Conservation (phyloP, 345 rosid genomes). For the Arabis hirsuta region DNA sequence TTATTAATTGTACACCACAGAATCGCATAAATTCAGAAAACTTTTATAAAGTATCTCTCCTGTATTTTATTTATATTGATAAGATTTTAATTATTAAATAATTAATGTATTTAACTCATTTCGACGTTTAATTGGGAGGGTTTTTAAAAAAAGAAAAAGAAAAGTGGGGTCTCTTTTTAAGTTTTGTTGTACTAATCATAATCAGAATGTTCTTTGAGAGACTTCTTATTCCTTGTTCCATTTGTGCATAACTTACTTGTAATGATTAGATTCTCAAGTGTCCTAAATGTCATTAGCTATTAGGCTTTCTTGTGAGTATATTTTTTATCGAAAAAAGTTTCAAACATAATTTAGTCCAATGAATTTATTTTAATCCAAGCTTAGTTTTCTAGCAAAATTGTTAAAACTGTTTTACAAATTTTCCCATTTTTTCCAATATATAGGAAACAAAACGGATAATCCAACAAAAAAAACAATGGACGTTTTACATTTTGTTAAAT, state of each 20-base stretch:
- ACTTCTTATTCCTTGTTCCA: constrained; percentile 40
- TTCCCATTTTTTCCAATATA: too few species aligned
- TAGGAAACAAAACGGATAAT: not conserved
- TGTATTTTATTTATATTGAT: not conserved
- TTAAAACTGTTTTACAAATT: not conserved
- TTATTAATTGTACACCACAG: constrained; percentile 14
- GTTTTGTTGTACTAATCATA: constrained; percentile 42
- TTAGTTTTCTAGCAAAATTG: not conserved
- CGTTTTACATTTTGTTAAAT: not conserved
- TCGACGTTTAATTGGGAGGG: constrained; percentile 30
- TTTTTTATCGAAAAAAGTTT: not conserved
- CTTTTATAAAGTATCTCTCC: constrained; percentile 35
- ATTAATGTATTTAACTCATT: constrained; percentile 19
- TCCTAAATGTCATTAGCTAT: constrained; percentile 33
- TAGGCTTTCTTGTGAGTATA: constrained; percentile 19
- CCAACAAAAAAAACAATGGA: not conserved
- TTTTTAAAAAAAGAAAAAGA: constrained; percentile 2
- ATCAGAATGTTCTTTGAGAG: constrained; percentile 46
- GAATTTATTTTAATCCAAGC: not conserved
- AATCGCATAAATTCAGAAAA: constrained; percentile 31
- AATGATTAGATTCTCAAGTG: constrained; percentile 40
- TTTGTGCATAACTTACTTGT: constrained; percentile 28
- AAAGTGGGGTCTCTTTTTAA: constrained; percentile 41
- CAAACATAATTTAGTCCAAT: constrained; percentile 15
- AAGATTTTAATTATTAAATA: not conserved